These are phyloP conservation scores for Lathyrus aphaca DNA, from an alignment of 306 rosid genomes.

Conservation along the genomic window DNA sequence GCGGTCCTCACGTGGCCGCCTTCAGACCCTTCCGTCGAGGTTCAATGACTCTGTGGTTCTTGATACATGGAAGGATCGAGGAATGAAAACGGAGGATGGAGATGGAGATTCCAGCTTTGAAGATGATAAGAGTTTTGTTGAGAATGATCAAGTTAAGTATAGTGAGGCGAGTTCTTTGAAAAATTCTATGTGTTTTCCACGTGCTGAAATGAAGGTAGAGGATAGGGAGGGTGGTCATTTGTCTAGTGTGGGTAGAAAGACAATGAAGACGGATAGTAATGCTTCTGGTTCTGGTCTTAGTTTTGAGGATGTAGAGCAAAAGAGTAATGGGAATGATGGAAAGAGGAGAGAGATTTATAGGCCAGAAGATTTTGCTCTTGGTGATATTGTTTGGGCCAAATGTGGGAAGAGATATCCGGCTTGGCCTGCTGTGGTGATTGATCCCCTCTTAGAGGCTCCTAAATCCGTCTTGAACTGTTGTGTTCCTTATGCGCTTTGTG, in stretches of 20 bases:
- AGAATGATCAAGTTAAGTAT: conserved; percentile 38
- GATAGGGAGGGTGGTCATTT: conserved; percentile 34
- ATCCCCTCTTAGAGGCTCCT: conserved; percentile 86
- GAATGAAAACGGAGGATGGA: conserved; percentile 41
- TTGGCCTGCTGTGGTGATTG: conserved; percentile 97
- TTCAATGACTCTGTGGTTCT: conserved; percentile 68
- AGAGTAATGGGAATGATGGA: conserved; percentile 38
- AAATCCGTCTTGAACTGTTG: conserved; percentile 70
- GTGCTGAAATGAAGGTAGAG: conserved; percentile 41
- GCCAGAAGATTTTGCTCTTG: conserved; percentile 85
- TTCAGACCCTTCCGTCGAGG: conserved; percentile 71
- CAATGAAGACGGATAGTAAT: conserved; percentile 41
- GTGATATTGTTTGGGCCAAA: conserved; percentile 96
- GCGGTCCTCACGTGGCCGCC: conserved; percentile 76
- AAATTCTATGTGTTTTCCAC: conserved; percentile 41
- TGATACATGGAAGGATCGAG: conserved; percentile 51
- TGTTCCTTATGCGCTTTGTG: conserved; percentile 75
- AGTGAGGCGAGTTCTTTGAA: conserved; percentile 39
- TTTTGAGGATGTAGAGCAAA: conserved; percentile 45
- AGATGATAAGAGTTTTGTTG: conserved; percentile 46
- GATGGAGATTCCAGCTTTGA: conserved; percentile 49
- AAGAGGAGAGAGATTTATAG: conserved; percentile 67
- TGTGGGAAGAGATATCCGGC: conserved; percentile 92
- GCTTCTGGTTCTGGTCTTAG: conserved; percentile 53
- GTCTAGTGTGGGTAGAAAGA: conserved; percentile 30